Evolutionary conservation across 768 basidiomycete genomes (phyloP).

Genomic region (Naematelia encephala): DNA sequence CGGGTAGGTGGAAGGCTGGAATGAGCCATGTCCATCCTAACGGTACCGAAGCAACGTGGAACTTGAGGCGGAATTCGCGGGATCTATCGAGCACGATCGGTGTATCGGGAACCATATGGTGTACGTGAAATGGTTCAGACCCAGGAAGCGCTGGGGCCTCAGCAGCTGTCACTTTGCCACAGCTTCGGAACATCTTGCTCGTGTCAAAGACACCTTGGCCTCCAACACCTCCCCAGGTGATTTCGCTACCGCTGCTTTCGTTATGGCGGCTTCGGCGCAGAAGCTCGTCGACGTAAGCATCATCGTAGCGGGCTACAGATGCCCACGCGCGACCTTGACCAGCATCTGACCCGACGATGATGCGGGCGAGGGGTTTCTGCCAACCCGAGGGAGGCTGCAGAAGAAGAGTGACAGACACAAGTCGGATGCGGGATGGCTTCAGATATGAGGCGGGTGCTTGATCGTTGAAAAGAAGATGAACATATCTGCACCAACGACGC

Average conservation of each 20-base stretch:
- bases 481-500: conserved; percentile 43
- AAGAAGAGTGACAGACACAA: conserved; percentile 43
- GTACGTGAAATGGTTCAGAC: conserved; percentile 1
- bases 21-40: conserved; percentile 86
- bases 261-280: conserved; percentile 50
- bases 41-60: conserved; percentile 57
- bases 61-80: conserved; percentile 30
- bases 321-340: conserved; percentile 58
- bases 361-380: conserved; percentile 40
- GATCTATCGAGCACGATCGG: conserved; percentile 23
- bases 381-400: conserved; percentile 32
- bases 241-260: conserved; percentile 19
- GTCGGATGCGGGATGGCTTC: conserved; percentile 26
- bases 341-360: conserved; percentile 32
- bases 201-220: conserved; percentile 64
- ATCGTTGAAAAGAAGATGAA: conserved; percentile 37
- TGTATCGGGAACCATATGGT: conserved; percentile 9
- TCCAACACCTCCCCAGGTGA: conserved; percentile 54
- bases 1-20: conserved; percentile 73
- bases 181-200: conserved; percentile 72
- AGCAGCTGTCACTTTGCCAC: conserved; percentile 55
- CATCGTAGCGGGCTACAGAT: conserved; percentile 76
- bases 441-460: conserved; percentile 34
- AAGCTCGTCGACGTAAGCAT: conserved; percentile 63
- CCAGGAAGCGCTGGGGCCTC: conserved; percentile 5